These are phyloP conservation scores for Tulasnella sp. DNA, from an alignment of 768 basidiomycete species.

Conservation along the genomic window DNA sequence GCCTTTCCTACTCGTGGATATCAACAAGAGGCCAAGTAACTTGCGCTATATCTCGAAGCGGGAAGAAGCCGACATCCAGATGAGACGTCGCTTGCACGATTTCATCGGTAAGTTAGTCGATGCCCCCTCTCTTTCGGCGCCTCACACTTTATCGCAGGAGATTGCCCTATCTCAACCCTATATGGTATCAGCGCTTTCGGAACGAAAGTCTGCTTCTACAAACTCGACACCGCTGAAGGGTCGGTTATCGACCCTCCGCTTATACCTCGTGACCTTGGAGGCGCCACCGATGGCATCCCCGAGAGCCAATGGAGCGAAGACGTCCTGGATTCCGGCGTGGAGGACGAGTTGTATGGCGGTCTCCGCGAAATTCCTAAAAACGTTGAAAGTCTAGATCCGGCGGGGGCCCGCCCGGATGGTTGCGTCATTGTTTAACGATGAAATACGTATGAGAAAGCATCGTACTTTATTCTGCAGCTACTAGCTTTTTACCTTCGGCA, in stretches of 20 bases:
- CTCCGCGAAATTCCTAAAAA: conserved; percentile 35
- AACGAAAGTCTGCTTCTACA: conserved; percentile 45
- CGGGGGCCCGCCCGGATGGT: too few relatives aligned
- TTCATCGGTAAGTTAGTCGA: not conserved
- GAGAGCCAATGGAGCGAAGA: conserved; percentile 47
- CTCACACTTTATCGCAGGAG: too few relatives aligned
- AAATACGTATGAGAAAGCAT: too few relatives aligned
- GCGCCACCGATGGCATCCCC: conserved; percentile 42
- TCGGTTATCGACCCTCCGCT: conserved; percentile 33
- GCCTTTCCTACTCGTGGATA: conserved; percentile 45
- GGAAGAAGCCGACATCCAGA: not conserved
- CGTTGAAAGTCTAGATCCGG: too few relatives aligned
- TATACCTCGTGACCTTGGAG: conserved; percentile 26
- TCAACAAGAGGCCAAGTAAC: conserved; percentile 34
- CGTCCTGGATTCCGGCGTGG: conserved; percentile 45
- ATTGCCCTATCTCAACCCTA: conserved; percentile 41
- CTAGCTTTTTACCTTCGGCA: too few relatives aligned
- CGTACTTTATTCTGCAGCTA: too few relatives aligned
- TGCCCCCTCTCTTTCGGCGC: not conserved
- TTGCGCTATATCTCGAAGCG: not conserved
- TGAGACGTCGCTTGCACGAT: not conserved
- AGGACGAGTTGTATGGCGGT: conserved; percentile 42
- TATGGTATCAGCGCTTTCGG: conserved; percentile 46
- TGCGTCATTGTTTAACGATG: too few relatives aligned
- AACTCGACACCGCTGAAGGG: conserved; percentile 15